These are phyloP conservation scores for Tolypocladium tundrense DNA, from an alignment of 2,329 filamentous ascomycete genomes.

Conservation along the genomic window DNA sequence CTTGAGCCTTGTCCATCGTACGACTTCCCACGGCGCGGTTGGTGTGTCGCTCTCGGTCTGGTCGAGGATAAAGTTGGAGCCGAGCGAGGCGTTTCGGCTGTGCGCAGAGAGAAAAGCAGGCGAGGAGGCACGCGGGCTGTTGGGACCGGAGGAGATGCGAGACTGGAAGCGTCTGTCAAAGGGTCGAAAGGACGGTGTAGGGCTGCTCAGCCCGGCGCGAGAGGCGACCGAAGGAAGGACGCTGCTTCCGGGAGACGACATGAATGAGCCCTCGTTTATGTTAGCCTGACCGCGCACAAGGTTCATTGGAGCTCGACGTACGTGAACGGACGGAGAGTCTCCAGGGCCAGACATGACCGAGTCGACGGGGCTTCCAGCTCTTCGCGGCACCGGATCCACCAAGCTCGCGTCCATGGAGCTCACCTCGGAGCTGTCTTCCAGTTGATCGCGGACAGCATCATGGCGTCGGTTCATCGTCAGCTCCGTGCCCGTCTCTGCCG, in stretches of 20 bases:
- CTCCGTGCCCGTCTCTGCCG: constrained; percentile 6
- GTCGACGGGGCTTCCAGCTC: constrained; percentile 56
- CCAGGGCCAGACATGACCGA: constrained; percentile 67
- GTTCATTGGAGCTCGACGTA: constrained; percentile 25
- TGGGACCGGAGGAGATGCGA: constrained; percentile 48
- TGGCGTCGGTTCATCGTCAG: constrained; percentile 30
- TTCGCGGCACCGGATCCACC: constrained; percentile 39
- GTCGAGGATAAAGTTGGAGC: constrained; percentile 56
- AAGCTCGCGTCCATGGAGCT: constrained; percentile 37
- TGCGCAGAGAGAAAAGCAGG: constrained; percentile 68
- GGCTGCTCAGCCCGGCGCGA: constrained; percentile 53
- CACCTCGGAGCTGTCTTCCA: constrained; percentile 38
- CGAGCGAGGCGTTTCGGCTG: constrained; percentile 71
- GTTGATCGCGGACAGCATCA: constrained; percentile 30
- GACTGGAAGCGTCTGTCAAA: constrained; percentile 95
- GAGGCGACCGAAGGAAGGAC: constrained; percentile 60
- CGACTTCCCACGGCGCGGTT: constrained; percentile 88
- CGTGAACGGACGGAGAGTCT: constrained; percentile 75
- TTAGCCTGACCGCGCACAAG: constrained; percentile 12
- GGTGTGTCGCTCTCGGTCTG: constrained; percentile 57
- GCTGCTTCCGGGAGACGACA: constrained; percentile 64
- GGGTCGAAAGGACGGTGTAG: constrained; percentile 76
- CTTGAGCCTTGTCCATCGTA: constrained; percentile 87
- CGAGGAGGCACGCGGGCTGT: constrained; percentile 60
- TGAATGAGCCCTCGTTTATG: constrained; percentile 42